Evolutionary conservation across 768 basidiomycete genomes (phyloP).

Genomic region (Auricularia heimuer): DNA sequence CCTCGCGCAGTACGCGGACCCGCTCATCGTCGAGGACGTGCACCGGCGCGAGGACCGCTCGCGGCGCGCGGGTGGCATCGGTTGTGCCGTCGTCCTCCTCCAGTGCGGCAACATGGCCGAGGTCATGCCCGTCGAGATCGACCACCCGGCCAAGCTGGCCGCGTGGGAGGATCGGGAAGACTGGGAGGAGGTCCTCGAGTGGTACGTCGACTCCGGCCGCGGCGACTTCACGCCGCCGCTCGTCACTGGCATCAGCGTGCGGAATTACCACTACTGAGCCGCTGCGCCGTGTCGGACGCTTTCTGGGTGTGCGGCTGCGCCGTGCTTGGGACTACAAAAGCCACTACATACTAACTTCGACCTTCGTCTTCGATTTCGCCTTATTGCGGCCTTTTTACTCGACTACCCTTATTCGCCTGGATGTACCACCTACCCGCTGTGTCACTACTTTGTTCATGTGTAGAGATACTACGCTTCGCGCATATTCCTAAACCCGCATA

Average conservation of each 20-base stretch:
- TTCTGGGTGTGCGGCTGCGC: background rate
- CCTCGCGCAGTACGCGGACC: conserved; percentile 48
- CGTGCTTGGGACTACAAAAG: background rate
- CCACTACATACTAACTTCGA: background rate
- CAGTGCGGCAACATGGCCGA: conserved; percentile 69
- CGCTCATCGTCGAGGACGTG: conserved; percentile 66
- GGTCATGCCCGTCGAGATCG: conserved; percentile 73
- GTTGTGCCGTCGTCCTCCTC: conserved; percentile 62
- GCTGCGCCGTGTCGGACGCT: background rate
- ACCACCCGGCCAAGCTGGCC: background rate
- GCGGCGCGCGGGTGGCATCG: conserved; percentile 65
- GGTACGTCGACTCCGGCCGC: background rate
- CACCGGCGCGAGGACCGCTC: conserved; percentile 73
- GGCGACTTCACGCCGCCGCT: background rate
- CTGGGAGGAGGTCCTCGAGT: conserved; percentile 1
- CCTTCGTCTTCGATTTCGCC: background rate
- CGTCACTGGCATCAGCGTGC: background rate
- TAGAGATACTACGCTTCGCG: background rate
- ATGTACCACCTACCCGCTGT: background rate
- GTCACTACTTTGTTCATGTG: background rate
- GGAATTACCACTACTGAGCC: background rate
- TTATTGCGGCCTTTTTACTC: background rate
- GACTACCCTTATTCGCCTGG: background rate
- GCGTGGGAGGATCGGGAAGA: background rate
- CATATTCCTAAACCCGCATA: background rate